These are phyloP conservation scores for Alternaria sp. DNA, from an alignment of 2,329 filamentous ascomycete genomes.

Conservation along the genomic window DNA sequence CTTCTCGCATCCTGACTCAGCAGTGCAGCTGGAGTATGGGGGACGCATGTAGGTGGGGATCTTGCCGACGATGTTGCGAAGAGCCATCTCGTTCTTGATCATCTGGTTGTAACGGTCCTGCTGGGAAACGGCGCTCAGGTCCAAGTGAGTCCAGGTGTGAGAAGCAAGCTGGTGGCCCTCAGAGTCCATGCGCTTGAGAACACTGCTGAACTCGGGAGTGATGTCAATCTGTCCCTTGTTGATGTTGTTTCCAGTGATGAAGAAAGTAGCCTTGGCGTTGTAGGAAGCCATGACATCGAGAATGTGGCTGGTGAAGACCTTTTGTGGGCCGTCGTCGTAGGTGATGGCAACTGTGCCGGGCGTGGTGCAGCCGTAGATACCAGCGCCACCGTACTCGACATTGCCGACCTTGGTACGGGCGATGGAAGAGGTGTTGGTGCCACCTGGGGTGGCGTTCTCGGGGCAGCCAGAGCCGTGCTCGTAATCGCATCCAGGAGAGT, in stretches of 20 bases:
- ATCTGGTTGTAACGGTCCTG: slow-evolving; percentile 57
- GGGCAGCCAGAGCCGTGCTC: slow-evolving; percentile 67
- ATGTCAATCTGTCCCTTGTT: slow-evolving; percentile 64
- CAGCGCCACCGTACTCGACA: slow-evolving; percentile 62
- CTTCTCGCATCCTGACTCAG: slow-evolving; percentile 43
- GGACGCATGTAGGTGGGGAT: slow-evolving; percentile 63
- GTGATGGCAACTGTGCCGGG: slow-evolving; percentile 69
- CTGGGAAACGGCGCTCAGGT: slow-evolving; percentile 54
- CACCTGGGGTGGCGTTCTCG: slow-evolving; percentile 61
- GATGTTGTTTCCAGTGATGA: slow-evolving; percentile 65
- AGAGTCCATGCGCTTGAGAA: slow-evolving; percentile 62
- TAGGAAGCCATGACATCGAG: slow-evolving; percentile 67
- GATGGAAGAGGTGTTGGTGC: slow-evolving; percentile 61
- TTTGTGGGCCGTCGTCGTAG: slow-evolving; percentile 69
- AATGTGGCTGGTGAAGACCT: slow-evolving; percentile 65
- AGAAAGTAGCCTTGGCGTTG: slow-evolving; percentile 71
- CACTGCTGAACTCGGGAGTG: slow-evolving; percentile 52
- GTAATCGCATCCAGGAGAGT: slow-evolving; percentile 67
- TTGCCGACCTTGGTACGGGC: slow-evolving; percentile 60
- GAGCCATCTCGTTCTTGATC: slow-evolving; percentile 61
- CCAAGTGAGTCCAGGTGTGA: slow-evolving; percentile 63
- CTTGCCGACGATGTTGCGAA: slow-evolving; percentile 62
- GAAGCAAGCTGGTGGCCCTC: slow-evolving; percentile 67
- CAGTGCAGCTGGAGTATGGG: slow-evolving; percentile 56
- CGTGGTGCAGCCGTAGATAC: slow-evolving; percentile 61